Percentiles rank a stretch among this genome's conserved stretches.
Conservation (phyloP, 1,139 yeast species). For the Pichia sp. region DNA sequence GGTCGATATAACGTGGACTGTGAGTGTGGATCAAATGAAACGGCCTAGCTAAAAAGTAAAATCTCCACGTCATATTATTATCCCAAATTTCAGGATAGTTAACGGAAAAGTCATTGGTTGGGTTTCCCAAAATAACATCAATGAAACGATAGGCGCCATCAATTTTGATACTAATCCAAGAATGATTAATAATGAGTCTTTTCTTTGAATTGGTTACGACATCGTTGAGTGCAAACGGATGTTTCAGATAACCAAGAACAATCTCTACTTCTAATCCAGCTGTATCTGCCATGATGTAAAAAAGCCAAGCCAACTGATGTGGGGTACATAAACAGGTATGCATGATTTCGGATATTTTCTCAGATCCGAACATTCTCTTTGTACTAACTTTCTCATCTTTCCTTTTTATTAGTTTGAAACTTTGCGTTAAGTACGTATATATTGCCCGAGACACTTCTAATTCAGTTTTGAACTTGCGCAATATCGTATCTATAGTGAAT, state of each 20-base stretch:
- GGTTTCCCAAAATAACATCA: conserved; percentile 63
- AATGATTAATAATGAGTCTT: conserved; percentile 64
- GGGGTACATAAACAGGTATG: conserved; percentile 53
- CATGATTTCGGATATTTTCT: conserved; percentile 27
- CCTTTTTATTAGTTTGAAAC: conserved; percentile 31
- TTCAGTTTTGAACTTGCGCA: conserved; percentile 39
- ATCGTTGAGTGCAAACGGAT: conserved; percentile 51
- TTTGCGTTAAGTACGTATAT: conserved; percentile 55
- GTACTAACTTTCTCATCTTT: conserved; percentile 28
- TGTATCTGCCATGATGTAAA: conserved; percentile 67
- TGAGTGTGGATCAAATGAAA: conserved; percentile 75
- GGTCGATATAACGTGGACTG: conserved; percentile 70
- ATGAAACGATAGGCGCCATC: conserved; percentile 76
- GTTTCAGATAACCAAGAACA: conserved; percentile 77
- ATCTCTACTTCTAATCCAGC: conserved; percentile 71
- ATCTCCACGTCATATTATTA: conserved; percentile 26
- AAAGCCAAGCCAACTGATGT: conserved; percentile 71
- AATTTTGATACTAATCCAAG: conserved; percentile 78
- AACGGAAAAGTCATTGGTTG: conserved; percentile 41
- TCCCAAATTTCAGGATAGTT: conserved; percentile 23
- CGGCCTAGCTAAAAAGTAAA: conserved; percentile 79
- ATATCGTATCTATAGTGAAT: conserved; percentile 43
- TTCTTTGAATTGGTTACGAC: conserved; percentile 28
- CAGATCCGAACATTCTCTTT: conserved; percentile 26
- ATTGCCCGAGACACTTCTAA: conserved; percentile 59